Evolutionary conservation across 306 rosid genomes (phyloP).

Genomic region (Pterocarpus santalinus): DNA sequence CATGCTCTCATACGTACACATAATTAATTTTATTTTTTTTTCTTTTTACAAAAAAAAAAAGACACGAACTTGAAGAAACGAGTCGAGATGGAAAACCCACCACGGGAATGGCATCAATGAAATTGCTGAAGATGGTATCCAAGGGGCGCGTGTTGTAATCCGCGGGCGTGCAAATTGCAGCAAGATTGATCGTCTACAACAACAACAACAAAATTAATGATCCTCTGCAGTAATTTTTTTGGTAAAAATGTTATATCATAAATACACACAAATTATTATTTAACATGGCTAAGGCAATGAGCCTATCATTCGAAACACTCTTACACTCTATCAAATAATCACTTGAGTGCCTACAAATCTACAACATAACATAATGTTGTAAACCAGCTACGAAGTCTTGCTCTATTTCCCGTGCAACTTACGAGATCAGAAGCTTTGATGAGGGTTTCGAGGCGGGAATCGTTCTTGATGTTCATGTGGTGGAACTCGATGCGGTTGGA

Average conservation of each 20-base stretch:
- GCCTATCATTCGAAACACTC: no score
- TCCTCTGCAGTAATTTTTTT: no score
- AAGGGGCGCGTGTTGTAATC: slow-evolving; percentile 88
- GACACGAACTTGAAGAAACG: neutral
- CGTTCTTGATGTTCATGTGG: slow-evolving; percentile 85
- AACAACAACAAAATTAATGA: no score
- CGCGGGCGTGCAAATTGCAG: slow-evolving; percentile 91
- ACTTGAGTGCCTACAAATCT: no score
- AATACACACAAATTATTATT: no score
- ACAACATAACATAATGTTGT: no score
- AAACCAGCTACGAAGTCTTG: no score
- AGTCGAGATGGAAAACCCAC: slow-evolving; percentile 48
- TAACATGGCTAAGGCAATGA: no score
- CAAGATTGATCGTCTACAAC: slow-evolving; percentile 79
- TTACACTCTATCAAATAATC: no score
- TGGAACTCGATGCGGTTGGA: slow-evolving; percentile 84
- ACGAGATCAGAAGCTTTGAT: slow-evolving; percentile 86
- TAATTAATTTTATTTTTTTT: no score
- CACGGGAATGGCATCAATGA: slow-evolving; percentile 89
- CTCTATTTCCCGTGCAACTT: neutral
- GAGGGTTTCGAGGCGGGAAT: slow-evolving; percentile 85
- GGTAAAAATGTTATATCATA: no score
- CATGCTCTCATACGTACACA: neutral
- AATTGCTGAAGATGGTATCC: slow-evolving; percentile 85
- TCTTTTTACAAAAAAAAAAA: neutral